Evolutionary conservation across 495 filamentous ascomycete genomes (phyloP).

Genomic region (Daldinia childiae): DNA sequence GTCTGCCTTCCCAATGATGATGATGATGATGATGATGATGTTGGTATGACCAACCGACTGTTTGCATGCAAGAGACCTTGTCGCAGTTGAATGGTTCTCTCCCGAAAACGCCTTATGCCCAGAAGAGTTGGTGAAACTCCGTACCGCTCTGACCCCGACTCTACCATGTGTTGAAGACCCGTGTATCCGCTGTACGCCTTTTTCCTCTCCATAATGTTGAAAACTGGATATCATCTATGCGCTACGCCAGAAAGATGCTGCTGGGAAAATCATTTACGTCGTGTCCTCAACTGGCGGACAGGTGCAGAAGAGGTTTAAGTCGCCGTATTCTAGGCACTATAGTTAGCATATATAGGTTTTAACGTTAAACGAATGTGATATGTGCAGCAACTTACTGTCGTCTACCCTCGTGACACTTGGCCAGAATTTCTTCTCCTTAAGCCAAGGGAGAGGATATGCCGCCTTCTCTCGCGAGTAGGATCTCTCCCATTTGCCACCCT

Average conservation of each 20-base stretch:
- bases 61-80: not conserved
- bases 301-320: slow-evolving; percentile 94
- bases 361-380: not conserved
- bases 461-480: slow-evolving; percentile 83
- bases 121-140: slow-evolving; percentile 42
- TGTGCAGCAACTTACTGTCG: slow-evolving; percentile 72
- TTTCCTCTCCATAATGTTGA: slow-evolving; percentile 44
- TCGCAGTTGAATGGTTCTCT: slow-evolving; percentile 34
- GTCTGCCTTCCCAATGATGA: slow-evolving; percentile 10
- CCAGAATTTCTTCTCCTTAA: slow-evolving; percentile 99
- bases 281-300: slow-evolving; percentile 84
- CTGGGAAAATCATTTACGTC: slow-evolving; percentile 40
- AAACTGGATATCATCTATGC: slow-evolving; percentile 38
- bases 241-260: slow-evolving; percentile 24
- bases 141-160: slow-evolving; percentile 17
- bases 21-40: slow-evolving; percentile 14
- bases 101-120: slow-evolving; percentile 27
- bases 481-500: slow-evolving; percentile 72
- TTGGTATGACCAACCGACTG: not conserved
- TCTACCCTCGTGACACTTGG: slow-evolving; percentile 88
- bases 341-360: slow-evolving; percentile 45
- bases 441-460: slow-evolving; percentile 85
- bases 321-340: slow-evolving; percentile 74
- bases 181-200: slow-evolving; percentile 39
- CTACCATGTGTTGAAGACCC: slow-evolving; percentile 35